Conservation (phyloP, 1,284 basidiomycete species). For the Cryptococcus hybrid region DNA sequence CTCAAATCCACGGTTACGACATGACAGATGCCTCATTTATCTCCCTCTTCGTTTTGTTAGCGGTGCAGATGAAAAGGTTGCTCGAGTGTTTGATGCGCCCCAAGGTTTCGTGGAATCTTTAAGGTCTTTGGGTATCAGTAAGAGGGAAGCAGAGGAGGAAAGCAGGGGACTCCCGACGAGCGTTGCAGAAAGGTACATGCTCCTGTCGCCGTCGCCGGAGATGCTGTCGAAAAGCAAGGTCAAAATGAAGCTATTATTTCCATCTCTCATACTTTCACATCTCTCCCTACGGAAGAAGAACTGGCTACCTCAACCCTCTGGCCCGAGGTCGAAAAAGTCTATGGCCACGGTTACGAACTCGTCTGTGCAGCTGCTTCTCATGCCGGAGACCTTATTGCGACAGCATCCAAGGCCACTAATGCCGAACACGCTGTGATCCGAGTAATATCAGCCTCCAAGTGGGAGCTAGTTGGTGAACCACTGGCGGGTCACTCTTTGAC, state of each 20-base stretch:
- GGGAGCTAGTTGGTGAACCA: constrained; percentile 66
- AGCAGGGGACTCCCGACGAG: no score
- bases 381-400: constrained; percentile 72
- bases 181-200: constrained; percentile 9
- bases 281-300: constrained; percentile 57
- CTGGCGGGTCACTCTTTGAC: constrained; percentile 84
- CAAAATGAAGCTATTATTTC: constrained; percentile 45
- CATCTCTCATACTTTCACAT: constrained; percentile 41
- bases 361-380: constrained; percentile 73
- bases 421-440: constrained; percentile 87
- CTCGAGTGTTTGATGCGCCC: constrained; percentile 85
- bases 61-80: constrained; percentile 89
- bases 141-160: constrained; percentile 10
- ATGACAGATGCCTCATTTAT: constrained; percentile 77
- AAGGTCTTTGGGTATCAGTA: constrained; percentile 45
- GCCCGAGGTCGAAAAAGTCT: constrained; percentile 97
- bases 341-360: constrained; percentile 97
- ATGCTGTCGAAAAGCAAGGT: constrained; percentile 26
- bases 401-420: constrained; percentile 84
- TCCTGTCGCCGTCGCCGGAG: constrained; percentile 21
- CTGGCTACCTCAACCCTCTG: constrained; percentile 84
- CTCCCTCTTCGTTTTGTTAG: constrained; percentile 73
- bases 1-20: constrained; percentile 94
- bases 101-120: constrained; percentile 66
- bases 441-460: constrained; percentile 70